A percentile compares a stretch with the other conserved stretches of the same genome.
These are phyloP conservation scores for Hypoxylon cercidicola DNA, from an alignment of 495 filamentous ascomycete species.

Conservation along the genomic window DNA sequence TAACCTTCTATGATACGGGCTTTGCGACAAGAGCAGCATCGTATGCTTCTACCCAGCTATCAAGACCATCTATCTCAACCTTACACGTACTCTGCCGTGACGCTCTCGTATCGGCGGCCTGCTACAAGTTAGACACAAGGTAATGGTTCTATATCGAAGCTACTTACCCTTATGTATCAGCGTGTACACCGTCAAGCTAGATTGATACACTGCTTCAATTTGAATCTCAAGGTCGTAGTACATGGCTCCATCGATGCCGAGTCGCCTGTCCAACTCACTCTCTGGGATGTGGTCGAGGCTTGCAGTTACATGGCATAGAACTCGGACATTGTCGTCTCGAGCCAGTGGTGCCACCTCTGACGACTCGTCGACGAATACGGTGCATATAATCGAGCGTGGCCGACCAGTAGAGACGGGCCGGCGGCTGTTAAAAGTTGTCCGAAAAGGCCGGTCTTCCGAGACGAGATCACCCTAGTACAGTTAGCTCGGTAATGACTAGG, in stretches of 20 bases:
- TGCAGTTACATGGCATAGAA: slow-evolving; percentile 44
- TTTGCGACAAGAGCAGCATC: neutral
- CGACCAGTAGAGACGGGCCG: slow-evolving; percentile 40
- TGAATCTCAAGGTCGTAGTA: slow-evolving; percentile 45
- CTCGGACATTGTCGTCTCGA: slow-evolving; percentile 38
- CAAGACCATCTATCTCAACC: neutral
- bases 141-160: neutral
- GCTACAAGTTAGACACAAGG: neutral
- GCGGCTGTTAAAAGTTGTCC: slow-evolving; percentile 34
- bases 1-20: no score
- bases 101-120: slow-evolving; percentile 45
- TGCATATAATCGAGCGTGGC: slow-evolving; percentile 35
- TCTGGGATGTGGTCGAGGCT: slow-evolving; percentile 48
- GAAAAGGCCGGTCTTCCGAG: slow-evolving; percentile 45
- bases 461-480: slow-evolving; percentile 39
- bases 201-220: slow-evolving; percentile 49
- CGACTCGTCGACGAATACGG: slow-evolving; percentile 44
- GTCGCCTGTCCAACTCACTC: slow-evolving; percentile 24
- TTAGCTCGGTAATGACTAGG: neutral
- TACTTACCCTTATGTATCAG: slow-evolving; percentile 45
- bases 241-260: slow-evolving; percentile 44
- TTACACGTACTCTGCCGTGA: slow-evolving; percentile 50
- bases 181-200: slow-evolving; percentile 49
- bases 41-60: neutral
- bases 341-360: slow-evolving; percentile 34